phyloP scores from a whole-genome alignment of 805 yeast species.

The Kuraishia ogatae region DNA sequence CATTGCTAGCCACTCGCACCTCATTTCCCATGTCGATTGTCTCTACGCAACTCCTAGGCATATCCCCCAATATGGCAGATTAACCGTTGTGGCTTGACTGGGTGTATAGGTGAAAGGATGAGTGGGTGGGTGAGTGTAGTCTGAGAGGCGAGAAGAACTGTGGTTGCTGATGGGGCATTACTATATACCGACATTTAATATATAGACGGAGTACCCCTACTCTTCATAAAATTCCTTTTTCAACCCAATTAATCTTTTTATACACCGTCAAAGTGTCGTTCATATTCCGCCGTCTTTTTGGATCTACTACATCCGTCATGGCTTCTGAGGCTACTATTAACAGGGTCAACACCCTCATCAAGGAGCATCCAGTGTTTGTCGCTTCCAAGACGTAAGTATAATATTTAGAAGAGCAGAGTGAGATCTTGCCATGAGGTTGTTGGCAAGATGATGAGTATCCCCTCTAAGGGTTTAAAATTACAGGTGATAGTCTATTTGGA shows the following conservation, averaged over 20 bases:
- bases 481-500: too few relatives aligned
- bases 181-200: background rate
- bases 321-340: conserved; percentile 49
- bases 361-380: conserved; percentile 59
- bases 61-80: too few relatives aligned
- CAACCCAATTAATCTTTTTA: conserved; percentile 1
- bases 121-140: too few relatives aligned
- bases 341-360: conserved; percentile 58
- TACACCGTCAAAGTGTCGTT: conserved; percentile 19
- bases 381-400: conserved; percentile 54
- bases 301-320: conserved; percentile 29
- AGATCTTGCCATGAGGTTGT: too few relatives aligned
- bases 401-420: too few relatives aligned
- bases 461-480: too few relatives aligned
- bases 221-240: background rate
- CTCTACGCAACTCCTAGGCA: too few relatives aligned
- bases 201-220: background rate
- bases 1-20: too few relatives aligned
- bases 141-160: background rate
- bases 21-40: too few relatives aligned
- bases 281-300: conserved; percentile 17
- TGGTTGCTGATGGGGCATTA: background rate
- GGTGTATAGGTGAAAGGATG: too few relatives aligned
- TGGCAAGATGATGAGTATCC: too few relatives aligned
- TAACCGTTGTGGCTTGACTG: too few relatives aligned